phyloP scores from a whole-genome alignment of 495 filamentous ascomycete genomes.

The Aspergillus steynii region DNA sequence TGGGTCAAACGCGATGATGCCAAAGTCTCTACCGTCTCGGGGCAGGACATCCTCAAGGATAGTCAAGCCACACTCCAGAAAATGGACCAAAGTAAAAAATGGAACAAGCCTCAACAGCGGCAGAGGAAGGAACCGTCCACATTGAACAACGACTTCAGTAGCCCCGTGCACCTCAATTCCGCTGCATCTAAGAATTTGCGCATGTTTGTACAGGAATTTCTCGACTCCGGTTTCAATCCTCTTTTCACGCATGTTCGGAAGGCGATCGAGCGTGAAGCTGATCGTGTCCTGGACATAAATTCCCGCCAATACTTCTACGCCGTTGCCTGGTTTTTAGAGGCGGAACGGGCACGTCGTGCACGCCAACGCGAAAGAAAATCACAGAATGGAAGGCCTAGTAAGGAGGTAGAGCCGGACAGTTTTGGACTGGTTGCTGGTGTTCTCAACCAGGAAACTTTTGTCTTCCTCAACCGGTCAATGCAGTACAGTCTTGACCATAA shows the following conservation, averaged over 20 bases:
- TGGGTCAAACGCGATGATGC: constrained; percentile 89
- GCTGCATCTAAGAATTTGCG: constrained; percentile 71
- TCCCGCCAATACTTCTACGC: constrained; percentile 87
- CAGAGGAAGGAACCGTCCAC: constrained; percentile 64
- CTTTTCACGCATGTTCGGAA: constrained; percentile 83
- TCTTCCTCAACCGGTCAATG: constrained; percentile 82
- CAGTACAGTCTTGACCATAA: constrained; percentile 76
- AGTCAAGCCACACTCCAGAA: constrained; percentile 71
- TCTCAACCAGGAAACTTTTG: constrained; percentile 88
- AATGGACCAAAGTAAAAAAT: constrained; percentile 91
- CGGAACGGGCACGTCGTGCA: constrained; percentile 74
- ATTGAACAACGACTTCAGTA: constrained; percentile 71
- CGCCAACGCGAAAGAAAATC: constrained; percentile 46
- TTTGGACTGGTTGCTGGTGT: constrained; percentile 87
- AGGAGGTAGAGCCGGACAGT: constrained; percentile 64
- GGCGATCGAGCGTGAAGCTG: constrained; percentile 86
- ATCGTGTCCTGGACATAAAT: constrained; percentile 75
- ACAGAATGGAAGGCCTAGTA: constrained; percentile 34
- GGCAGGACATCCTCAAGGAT: constrained; percentile 78
- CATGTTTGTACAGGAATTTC: constrained; percentile 86
- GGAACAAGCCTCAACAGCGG: constrained; percentile 71
- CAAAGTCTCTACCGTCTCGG: constrained; percentile 80
- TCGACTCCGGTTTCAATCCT: constrained; percentile 95
- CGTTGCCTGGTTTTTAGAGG: constrained; percentile 90
- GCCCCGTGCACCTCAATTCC: constrained; percentile 63